Conservation (phyloP, 2,329 filamentous ascomycete genomes). For the Pseudogymnoascus sp. region DNA sequence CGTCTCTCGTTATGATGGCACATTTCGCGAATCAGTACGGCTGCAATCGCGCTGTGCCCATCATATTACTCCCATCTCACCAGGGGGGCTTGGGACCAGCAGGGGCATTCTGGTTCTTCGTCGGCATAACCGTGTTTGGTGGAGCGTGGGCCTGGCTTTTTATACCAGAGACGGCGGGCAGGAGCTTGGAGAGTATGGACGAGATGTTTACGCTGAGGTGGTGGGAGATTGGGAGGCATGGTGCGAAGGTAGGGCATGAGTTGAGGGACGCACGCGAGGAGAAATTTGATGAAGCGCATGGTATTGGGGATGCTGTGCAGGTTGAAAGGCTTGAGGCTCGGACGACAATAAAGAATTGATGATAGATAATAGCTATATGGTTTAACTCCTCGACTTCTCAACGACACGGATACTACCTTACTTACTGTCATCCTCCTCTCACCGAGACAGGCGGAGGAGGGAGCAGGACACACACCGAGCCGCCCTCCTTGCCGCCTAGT, state of each 20-base stretch:
- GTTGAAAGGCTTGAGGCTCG: conserved; percentile 10
- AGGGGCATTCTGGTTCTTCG: conserved; percentile 73
- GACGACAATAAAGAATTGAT: not conserved
- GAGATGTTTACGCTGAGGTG: conserved; percentile 63
- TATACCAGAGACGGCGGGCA: conserved; percentile 63
- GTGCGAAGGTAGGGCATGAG: conserved; percentile 42
- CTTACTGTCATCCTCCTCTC: too few species aligned
- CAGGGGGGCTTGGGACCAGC: conserved; percentile 41
- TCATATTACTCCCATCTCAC: conserved; percentile 52
- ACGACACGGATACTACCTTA: too few species aligned
- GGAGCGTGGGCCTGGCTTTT: conserved; percentile 64
- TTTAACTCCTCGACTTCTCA: too few species aligned
- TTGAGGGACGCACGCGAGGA: conserved; percentile 36
- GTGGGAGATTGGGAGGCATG: conserved; percentile 60
- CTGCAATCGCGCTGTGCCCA: conserved; percentile 64
- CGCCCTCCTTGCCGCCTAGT: too few species aligned
- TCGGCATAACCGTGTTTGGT: conserved; percentile 57
- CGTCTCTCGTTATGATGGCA: conserved; percentile 66
- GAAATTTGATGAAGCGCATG: conserved; percentile 34
- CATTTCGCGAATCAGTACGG: conserved; percentile 76
- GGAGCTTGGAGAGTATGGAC: conserved; percentile 62
- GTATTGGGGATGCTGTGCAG: not conserved
- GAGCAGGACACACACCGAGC: too few species aligned
- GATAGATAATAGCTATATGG: not conserved
- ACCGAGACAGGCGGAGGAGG: too few species aligned